Evolutionary conservation across 192 early-diverging fungal genomes (phyloP), one percentile per base, ranked within the genome.

Genomic region (Dispira simplex): DNA sequence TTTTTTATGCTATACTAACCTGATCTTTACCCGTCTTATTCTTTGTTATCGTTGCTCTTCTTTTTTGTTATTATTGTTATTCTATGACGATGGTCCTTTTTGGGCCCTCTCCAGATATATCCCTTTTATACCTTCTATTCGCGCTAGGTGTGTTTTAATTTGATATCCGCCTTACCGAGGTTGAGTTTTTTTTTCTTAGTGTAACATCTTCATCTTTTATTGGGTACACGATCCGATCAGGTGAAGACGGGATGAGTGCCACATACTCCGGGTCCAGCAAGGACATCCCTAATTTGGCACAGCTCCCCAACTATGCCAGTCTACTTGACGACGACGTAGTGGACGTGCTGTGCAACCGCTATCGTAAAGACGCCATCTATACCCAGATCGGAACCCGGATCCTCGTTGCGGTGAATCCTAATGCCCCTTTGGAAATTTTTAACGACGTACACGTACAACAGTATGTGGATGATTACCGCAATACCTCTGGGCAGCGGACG

Each of bases 401-500:
- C 43, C 76, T 95, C 5, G 64, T 93, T 21, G 81, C 87, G 4
- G 69, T 93, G 26, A 84, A 86, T 18, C 85, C 88, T 18, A 79
- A 76, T 51, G 70, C 81, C 49, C 76, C 81, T 16, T 68, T 77
- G 9, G 79, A 79, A 59, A 78, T 77, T 20, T 74, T 83, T 27
- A 81, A 82, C 63, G 77, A 81, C 45, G 69, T 75, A 0, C 77
- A 79, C 23, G 71, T 84, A 2, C 88, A 91, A 48, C 72, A 89
- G 8, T 89, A 91, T 68, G 85, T 89, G 9, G 74, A 77, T 10
- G 77, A 81, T 49, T 90, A 87, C 62, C 84, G 87, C 66, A 81
- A 85, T 63, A 81, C 78, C 20, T 76, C 73, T 11, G 65, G 66
- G 12, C 67, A 75, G 70, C 67, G 75, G 66, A 71, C 77, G 62